These are phyloP conservation scores for Sarocladiaceae sp. DNA, from an alignment of 2,329 filamentous ascomycete species.

Conservation along the genomic window DNA sequence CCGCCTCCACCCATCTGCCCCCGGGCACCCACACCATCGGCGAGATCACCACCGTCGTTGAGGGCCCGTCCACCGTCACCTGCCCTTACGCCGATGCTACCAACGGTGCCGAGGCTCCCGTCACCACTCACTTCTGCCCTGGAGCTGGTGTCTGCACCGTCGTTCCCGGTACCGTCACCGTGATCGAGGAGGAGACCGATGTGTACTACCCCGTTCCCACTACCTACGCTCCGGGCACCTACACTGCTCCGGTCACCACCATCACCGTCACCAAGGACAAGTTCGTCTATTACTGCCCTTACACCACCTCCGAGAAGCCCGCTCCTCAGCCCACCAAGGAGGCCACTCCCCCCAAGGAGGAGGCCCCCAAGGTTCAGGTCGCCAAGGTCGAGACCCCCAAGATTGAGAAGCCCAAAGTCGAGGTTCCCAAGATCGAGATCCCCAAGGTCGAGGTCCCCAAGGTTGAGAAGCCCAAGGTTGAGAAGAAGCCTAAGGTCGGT, in stretches of 20 bases:
- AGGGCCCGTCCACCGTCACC: constrained; percentile 58
- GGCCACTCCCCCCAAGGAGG: constrained; percentile 18
- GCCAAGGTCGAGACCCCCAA: constrained; percentile 16
- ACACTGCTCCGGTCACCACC: constrained; percentile 60
- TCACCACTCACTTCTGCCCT: constrained; percentile 69
- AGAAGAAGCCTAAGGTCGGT: constrained; percentile 17
- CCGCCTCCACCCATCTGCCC: constrained; percentile 54
- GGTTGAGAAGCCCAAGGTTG: constrained; percentile 9
- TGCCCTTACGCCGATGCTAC: constrained; percentile 63
- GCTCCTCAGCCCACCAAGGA: constrained; percentile 18
- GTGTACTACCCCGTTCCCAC: constrained; percentile 61
- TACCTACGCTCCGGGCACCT: constrained; percentile 62
- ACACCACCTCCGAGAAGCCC: constrained; percentile 38
- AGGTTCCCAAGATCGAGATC: constrained; percentile 13
- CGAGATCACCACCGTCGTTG: constrained; percentile 66
- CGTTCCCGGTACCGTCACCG: constrained; percentile 57
- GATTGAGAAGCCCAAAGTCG: constrained; percentile 14
- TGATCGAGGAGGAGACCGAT: constrained; percentile 38
- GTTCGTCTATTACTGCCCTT: constrained; percentile 67
- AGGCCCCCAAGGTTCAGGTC: constrained; percentile 12
- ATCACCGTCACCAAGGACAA: constrained; percentile 64
- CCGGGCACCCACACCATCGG: constrained; percentile 63
- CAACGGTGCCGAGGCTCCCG: constrained; percentile 44
- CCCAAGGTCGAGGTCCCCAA: constrained; percentile 18
- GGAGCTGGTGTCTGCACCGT: constrained; percentile 70